Percentiles rank a stretch among this genome's conserved stretches.
These are phyloP conservation scores for Chaetoceros muelleri DNA, from an alignment of 108 stramenopile species.

Conservation along the genomic window DNA sequence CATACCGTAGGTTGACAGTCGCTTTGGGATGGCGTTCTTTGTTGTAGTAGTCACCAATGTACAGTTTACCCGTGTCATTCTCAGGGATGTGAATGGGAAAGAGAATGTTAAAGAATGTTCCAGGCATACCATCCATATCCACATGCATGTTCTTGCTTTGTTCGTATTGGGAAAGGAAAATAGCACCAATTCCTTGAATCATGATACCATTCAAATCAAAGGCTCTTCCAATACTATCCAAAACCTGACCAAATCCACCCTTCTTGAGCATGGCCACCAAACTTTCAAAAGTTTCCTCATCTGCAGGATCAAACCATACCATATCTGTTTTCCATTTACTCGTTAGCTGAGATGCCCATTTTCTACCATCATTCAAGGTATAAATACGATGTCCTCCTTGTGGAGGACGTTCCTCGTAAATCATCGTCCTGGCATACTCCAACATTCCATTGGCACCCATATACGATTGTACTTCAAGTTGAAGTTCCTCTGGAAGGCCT, in stretches of 20 bases:
- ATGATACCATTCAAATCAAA: constrained; percentile 16
- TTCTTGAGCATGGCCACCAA: constrained; percentile 28
- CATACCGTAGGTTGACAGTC: constrained; percentile 24
- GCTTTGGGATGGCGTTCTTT: constrained; percentile 9
- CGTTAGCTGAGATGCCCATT: constrained; percentile 44
- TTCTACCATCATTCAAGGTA: constrained; percentile 29
- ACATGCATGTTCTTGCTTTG: constrained; percentile 16
- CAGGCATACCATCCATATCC: constrained; percentile 19
- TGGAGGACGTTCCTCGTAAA: constrained; percentile 5
- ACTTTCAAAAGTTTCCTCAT: constrained; percentile 45
- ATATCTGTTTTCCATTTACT: constrained; percentile 43
- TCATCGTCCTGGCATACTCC: constrained; percentile 8
- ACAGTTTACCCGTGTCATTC: neutral
- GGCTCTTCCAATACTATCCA: constrained; percentile 30
- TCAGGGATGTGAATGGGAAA: constrained; percentile 7
- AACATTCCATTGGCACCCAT: constrained; percentile 12
- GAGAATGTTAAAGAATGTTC: constrained; percentile 28
- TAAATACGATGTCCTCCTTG: constrained; percentile 12
- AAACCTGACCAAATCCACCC: constrained; percentile 38
- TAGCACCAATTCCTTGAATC: constrained; percentile 22
- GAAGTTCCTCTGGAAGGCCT: constrained; percentile 12
- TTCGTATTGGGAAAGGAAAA: constrained; percentile 15
- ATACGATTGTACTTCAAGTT: constrained; percentile 10
- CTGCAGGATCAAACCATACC: constrained; percentile 51
- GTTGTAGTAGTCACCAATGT: neutral